Conservation (phyloP, 352 stramenopile genomes). For the Globisporangium carolinianum region DNA sequence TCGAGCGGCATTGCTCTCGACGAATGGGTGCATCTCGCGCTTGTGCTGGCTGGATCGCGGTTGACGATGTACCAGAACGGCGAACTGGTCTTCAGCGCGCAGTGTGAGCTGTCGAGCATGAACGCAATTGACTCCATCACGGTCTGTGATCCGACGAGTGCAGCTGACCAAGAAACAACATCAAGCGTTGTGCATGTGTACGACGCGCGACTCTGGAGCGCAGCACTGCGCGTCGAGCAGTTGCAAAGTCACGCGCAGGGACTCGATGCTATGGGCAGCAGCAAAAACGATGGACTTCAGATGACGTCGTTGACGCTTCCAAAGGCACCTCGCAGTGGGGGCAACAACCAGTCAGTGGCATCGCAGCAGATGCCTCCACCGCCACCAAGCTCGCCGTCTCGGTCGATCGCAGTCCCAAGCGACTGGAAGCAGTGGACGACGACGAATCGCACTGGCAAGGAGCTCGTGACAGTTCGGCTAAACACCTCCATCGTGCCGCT, state of each 20-base stretch:
- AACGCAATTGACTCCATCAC: background rate
- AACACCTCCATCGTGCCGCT: constrained; percentile 16
- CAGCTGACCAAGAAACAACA: background rate
- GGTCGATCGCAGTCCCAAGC: constrained; percentile 17
- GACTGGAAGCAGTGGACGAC: constrained; percentile 50
- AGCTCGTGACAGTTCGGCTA: constrained; percentile 32
- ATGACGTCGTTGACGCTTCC: constrained; percentile 11
- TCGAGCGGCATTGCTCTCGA: constrained; percentile 4
- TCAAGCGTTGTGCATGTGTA: constrained; percentile 32
- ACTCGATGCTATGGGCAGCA: constrained; percentile 23
- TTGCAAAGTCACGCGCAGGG: constrained; percentile 43
- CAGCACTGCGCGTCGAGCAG: constrained; percentile 43
- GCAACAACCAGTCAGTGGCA: background rate
- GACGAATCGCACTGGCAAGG: constrained; percentile 37
- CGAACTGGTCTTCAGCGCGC: constrained; percentile 7
- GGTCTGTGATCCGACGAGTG: too few species aligned
- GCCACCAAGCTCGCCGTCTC: constrained; percentile 28
- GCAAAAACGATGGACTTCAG: background rate
- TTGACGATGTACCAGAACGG: constrained; percentile 37
- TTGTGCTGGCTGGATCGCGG: constrained; percentile 36
- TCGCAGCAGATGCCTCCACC: constrained; percentile 21
- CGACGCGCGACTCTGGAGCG: constrained; percentile 59
- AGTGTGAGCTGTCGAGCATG: background rate
- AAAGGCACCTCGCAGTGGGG: constrained; percentile 16
- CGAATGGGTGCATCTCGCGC: constrained; percentile 46